These are phyloP conservation scores for Solanum tacnaense DNA, from an alignment of 257 asterid genomes.

Conservation along the genomic window DNA sequence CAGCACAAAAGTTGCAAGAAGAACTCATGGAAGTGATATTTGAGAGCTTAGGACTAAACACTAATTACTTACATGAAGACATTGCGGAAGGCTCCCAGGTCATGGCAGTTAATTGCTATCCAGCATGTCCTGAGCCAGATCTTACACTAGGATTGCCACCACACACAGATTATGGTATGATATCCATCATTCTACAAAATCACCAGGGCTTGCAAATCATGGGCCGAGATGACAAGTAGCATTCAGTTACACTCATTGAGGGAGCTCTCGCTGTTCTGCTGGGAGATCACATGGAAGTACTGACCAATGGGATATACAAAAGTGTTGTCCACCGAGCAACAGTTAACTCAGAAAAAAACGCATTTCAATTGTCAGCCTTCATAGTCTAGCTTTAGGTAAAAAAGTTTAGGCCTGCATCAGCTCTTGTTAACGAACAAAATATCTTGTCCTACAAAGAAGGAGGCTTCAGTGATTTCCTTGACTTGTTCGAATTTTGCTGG, in stretches of 20 bases:
- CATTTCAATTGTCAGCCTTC: slow-evolving; percentile 51
- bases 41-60: slow-evolving; percentile 38
- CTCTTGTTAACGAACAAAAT: slow-evolving; percentile 33
- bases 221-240: slow-evolving; percentile 38
- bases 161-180: slow-evolving; percentile 43
- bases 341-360: slow-evolving; percentile 32
- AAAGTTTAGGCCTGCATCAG: slow-evolving; percentile 35
- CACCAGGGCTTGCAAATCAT: slow-evolving; percentile 37
- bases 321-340: slow-evolving; percentile 39
- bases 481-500: slow-evolving; percentile 4
- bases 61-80: slow-evolving; percentile 31
- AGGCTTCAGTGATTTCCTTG: slow-evolving; percentile 43
- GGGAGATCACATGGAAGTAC: slow-evolving; percentile 60
- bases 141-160: slow-evolving; percentile 53
- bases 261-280: slow-evolving; percentile 35
- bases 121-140: slow-evolving; percentile 54
- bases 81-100: slow-evolving; percentile 41
- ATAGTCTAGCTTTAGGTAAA: slow-evolving; percentile 31
- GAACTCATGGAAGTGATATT: slow-evolving; percentile 26
- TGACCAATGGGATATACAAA: slow-evolving; percentile 51
- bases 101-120: slow-evolving; percentile 46
- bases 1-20: slow-evolving; percentile 25
- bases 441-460: slow-evolving; percentile 34
- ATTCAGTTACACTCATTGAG: slow-evolving; percentile 25
- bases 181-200: slow-evolving; percentile 38